These are phyloP conservation scores for Parasitella parasitica DNA, from an alignment of 371 early-diverging fungal genomes.

Conservation along the genomic window DNA sequence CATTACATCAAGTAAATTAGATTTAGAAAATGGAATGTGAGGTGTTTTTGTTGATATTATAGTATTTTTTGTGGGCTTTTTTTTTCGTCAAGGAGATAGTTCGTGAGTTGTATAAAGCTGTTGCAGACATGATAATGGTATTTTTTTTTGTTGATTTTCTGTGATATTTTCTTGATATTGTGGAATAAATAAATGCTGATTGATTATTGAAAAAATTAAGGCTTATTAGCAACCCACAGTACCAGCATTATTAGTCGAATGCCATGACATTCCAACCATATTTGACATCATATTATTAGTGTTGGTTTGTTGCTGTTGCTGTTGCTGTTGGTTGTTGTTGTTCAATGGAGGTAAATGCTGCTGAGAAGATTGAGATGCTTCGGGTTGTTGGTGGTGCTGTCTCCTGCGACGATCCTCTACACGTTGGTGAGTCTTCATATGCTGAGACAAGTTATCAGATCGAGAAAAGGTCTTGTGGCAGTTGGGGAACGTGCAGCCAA, in stretches of 20 bases:
- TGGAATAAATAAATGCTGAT: background rate
- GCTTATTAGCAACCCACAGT: constrained; percentile 26
- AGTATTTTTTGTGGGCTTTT: background rate
- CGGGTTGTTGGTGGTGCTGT: constrained; percentile 1
- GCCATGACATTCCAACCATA: constrained; percentile 22
- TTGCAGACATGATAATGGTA: background rate
- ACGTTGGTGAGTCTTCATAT: constrained; percentile 60
- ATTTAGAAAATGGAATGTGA: constrained; percentile 1
- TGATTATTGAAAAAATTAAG: background rate
- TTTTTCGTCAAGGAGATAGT: background rate
- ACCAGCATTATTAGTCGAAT: constrained; percentile 10
- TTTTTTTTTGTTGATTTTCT: background rate
- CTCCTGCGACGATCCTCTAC: background rate
- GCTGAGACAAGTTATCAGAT: constrained; percentile 70
- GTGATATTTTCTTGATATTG: background rate
- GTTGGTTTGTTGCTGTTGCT: background rate
- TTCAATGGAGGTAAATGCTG: constrained; percentile 20
- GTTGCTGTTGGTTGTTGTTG: background rate
- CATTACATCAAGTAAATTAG: constrained; percentile 4
- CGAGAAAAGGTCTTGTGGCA: constrained; percentile 81
- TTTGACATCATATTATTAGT: background rate
- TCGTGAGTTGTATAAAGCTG: background rate
- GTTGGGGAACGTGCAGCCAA: constrained; percentile 53
- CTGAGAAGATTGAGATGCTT: background rate
- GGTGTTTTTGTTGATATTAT: background rate